Conservation (phyloP, 2,329 filamentous ascomycete genomes). For the Penicillium brasilianum region DNA sequence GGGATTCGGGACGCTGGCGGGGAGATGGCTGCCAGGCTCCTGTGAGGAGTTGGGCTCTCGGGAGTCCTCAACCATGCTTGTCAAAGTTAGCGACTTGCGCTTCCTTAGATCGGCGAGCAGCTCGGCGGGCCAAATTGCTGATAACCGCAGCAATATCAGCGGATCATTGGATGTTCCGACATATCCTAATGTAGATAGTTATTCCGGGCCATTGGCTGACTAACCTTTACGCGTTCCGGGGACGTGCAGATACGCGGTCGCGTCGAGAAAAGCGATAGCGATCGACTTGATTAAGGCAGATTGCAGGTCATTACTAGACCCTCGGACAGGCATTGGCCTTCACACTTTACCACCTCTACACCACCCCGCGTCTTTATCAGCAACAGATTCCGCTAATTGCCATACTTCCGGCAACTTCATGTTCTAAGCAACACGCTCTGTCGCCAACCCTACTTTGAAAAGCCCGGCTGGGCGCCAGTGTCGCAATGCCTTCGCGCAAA, state of each 20-base stretch:
- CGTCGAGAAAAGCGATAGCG: slow-evolving; percentile 33
- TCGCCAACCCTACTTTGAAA: slow-evolving; percentile 28
- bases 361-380: background rate
- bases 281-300: slow-evolving; percentile 25
- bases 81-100: slow-evolving; percentile 11
- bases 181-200: slow-evolving; percentile 21
- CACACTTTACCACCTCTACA: slow-evolving; percentile 3
- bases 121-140: slow-evolving; percentile 4
- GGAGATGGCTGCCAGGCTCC: slow-evolving; percentile 26
- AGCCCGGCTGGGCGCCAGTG: slow-evolving; percentile 33
- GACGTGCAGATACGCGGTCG: slow-evolving; percentile 38
- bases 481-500: slow-evolving; percentile 55
- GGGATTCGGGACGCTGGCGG: slow-evolving; percentile 24
- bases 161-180: slow-evolving; percentile 19
- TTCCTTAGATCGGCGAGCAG: background rate
- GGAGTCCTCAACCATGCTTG: slow-evolving; percentile 48
- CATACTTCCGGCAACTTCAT: slow-evolving; percentile 27
- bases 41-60: slow-evolving; percentile 32
- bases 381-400: background rate
- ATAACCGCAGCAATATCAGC: slow-evolving; percentile 17
- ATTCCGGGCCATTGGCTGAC: slow-evolving; percentile 33
- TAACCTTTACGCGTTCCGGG: slow-evolving; percentile 33
- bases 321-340: slow-evolving; percentile 19
- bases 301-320: slow-evolving; percentile 23
- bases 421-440: slow-evolving; percentile 25